Conservation (phyloP, 2,329 filamentous ascomycete species). For the Colletotrichum coccodes region DNA sequence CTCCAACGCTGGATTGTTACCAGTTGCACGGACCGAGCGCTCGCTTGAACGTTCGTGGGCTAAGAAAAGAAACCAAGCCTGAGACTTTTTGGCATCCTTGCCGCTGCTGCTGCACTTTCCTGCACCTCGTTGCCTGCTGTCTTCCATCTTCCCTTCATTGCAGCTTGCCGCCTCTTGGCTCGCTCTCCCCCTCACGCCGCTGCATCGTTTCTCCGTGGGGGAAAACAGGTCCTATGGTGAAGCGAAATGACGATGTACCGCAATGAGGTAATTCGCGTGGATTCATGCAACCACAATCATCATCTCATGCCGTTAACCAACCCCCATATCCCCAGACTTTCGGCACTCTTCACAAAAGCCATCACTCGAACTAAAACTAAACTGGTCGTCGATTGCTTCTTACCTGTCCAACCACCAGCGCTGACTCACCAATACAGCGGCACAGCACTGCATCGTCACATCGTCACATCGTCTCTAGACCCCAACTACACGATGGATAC, state of each 20-base stretch:
- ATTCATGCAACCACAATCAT: not conserved
- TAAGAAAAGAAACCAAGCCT: conserved; percentile 24
- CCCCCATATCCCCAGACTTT: not conserved
- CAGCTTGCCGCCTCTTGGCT: conserved; percentile 15
- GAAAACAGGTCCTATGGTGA: not conserved
- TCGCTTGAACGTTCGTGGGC: not conserved
- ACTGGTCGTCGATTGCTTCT: not conserved
- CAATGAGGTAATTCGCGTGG: conserved; percentile 1
- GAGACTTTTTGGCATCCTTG: conserved; percentile 15
- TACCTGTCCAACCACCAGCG: not conserved
- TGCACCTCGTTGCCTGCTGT: not conserved
- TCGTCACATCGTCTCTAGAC: conserved; percentile 20
- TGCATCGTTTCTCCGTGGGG: not conserved
- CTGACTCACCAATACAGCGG: conserved; percentile 4
- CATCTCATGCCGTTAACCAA: not conserved
- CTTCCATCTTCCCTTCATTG: conserved; percentile 6
- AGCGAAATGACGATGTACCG: not conserved
- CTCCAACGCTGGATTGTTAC: not conserved
- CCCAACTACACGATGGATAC: conserved; percentile 18
- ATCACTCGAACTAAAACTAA: not conserved
- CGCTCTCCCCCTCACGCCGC: conserved; percentile 6
- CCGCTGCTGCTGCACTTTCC: not conserved
- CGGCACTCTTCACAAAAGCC: not conserved
- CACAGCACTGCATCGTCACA: conserved; percentile 5
- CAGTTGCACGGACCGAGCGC: too few relatives aligned